Evolutionary conservation across 1,139 yeast species (phyloP), one percentile per base, ranked within the genome.

Genomic region (Yamadazyma songkhlaensis): DNA sequence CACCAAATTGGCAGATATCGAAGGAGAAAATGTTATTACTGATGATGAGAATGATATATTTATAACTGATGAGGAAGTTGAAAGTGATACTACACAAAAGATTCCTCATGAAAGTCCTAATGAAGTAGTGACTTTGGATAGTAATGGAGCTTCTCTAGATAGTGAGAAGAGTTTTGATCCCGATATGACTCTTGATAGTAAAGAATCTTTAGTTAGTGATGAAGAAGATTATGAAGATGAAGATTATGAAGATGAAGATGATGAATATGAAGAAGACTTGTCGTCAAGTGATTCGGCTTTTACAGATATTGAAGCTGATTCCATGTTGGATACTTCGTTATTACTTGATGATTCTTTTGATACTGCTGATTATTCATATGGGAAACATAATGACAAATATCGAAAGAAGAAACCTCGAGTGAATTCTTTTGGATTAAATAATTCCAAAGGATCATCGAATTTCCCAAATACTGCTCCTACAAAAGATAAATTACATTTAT

Each of bases 221-320:
- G 47, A 40, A 6, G 53, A 44, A 14, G 51, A 43, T 6, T 49
- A 38, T 11, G 49, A 44, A 3, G 45, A 38, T 3, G 46, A 43
- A 2, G 55, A 53, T 25, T 54, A 54, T 37, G 46, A 48, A 32
- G 40, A 53, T 37, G 46, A 55, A 17, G 55, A 49, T 6, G 56
- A 51, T 26, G 57, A 53, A 23, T 51, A 48, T n/a, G 57, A 54
- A 21, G 53, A 46, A 11, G 68, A 60, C 11, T 50, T 47, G 1
- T 59, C 66, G 0, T 60, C 72, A 1, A 48, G 60, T 1, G 74
- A 69, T 38, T 68, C 74, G 0, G 74, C 74, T 4, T 70, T 70
- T 41, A 70, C 75, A 1, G 75, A 70, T 40, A 61, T 70, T 13
- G 74, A 70, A 38, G 60, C 64, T 3, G 72, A 64, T 34, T 67